Percentiles rank a stretch among this genome's conserved stretches.
Evolutionary conservation across 169 alveolate species (phyloP).

Genomic region (Plasmodium vinckei): DNA sequence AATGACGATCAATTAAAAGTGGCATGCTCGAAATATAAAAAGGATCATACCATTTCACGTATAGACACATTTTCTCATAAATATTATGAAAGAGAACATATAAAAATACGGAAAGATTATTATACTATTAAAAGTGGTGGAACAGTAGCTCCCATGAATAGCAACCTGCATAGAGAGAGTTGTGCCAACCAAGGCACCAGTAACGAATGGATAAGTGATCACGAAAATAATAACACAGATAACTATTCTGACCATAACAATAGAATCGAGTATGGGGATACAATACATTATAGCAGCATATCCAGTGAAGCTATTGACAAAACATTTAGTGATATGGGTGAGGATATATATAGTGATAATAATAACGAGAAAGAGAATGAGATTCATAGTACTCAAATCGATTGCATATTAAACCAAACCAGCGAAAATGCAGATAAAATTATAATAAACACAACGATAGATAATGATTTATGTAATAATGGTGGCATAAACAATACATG

Average conservation of each 20-base stretch:
- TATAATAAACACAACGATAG: background rate
- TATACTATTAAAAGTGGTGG: background rate
- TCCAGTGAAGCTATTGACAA: background rate
- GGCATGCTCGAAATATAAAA: background rate
- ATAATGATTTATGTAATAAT: background rate
- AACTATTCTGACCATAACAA: background rate
- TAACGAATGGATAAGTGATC: background rate
- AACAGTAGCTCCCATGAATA: conserved; percentile 1
- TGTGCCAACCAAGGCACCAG: background rate
- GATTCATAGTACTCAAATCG: background rate
- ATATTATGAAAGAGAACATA: conserved; percentile 15
- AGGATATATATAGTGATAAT: background rate
- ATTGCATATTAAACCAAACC: background rate
- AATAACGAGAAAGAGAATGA: background rate
- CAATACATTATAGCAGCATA: background rate
- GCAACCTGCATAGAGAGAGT: background rate
- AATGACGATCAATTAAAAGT: conserved; percentile 65
- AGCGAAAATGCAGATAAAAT: background rate
- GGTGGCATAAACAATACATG: background rate
- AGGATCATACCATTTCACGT: conserved; percentile 2
- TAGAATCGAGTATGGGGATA: background rate
- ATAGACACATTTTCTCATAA: conserved; percentile 6
- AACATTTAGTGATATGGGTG: background rate
- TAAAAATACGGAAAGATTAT: conserved; percentile 23
- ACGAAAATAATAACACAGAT: background rate